These are phyloP conservation scores for Hericium rajendrae DNA, from an alignment of 768 basidiomycete species.

Conservation along the genomic window DNA sequence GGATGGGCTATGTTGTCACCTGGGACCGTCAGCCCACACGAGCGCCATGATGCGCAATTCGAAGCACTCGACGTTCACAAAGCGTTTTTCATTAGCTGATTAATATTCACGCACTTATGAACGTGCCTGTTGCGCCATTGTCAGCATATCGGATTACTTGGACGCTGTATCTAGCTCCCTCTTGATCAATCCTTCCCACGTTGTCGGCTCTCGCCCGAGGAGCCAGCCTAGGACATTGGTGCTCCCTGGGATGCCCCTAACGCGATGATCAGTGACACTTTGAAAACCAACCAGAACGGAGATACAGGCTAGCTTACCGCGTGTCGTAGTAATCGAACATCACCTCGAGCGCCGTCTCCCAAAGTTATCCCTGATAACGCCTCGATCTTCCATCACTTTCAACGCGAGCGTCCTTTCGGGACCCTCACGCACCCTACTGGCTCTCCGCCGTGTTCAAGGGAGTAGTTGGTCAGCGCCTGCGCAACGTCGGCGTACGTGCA, in stretches of 20 bases:
- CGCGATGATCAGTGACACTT: not conserved
- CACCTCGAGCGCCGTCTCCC: constrained; percentile 18
- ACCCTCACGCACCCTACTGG: constrained; percentile 14
- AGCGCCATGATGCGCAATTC: too few relatives aligned
- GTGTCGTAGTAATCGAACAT: constrained; percentile 26
- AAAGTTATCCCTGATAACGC: constrained; percentile 14
- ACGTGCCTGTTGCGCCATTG: too few relatives aligned
- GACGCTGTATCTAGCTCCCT: constrained; percentile 5
- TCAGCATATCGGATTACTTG: too few relatives aligned
- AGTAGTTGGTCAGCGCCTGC: constrained; percentile 11
- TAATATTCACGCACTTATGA: too few relatives aligned
- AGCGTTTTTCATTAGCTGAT: too few relatives aligned
- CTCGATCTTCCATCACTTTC: constrained; percentile 1
- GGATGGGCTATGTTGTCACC: too few relatives aligned
- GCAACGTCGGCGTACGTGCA: constrained; percentile 21
- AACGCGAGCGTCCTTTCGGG: constrained; percentile 14
- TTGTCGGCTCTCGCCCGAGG: constrained; percentile 23
- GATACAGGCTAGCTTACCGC: constrained; percentile 12
- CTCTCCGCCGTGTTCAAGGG: constrained; percentile 2
- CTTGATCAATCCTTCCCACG: constrained; percentile 17
- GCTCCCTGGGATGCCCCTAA: constrained; percentile 24
- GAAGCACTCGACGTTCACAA: too few relatives aligned
- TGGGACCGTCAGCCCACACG: too few relatives aligned
- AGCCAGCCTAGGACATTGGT: constrained; percentile 24
- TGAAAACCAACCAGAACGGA: not conserved